phyloP scores from a whole-genome alignment of 2,329 filamentous ascomycete genomes.

The Spiromastix sp. region DNA sequence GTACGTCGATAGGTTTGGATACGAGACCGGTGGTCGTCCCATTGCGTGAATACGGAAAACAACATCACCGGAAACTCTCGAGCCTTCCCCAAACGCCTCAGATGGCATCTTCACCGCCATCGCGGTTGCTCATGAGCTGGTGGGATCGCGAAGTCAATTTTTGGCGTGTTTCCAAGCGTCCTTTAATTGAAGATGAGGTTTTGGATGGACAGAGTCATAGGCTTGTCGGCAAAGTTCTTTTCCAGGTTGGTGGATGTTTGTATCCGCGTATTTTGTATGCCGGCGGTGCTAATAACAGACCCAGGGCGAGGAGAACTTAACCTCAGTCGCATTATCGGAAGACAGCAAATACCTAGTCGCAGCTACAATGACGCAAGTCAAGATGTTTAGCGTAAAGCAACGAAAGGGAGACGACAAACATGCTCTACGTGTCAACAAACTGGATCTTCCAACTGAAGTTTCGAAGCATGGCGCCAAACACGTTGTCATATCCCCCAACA shows the following conservation, averaged over 20 bases:
- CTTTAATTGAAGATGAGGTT: constrained; percentile 38
- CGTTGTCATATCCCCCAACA: constrained; percentile 43
- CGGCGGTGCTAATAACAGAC: constrained; percentile 32
- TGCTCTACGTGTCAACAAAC: constrained; percentile 59
- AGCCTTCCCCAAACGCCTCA: constrained; percentile 70
- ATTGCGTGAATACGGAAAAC: constrained; percentile 62
- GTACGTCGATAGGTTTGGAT: constrained; percentile 57
- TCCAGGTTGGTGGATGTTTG: constrained; percentile 27
- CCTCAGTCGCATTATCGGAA: constrained; percentile 59
- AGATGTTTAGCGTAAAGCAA: constrained; percentile 60
- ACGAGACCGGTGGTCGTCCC: constrained; percentile 74
- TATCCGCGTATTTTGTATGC: too few species aligned
- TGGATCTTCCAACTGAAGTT: constrained; percentile 52
- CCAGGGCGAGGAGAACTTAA: constrained; percentile 70
- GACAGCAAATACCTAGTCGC: constrained; percentile 67
- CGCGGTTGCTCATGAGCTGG: constrained; percentile 76
- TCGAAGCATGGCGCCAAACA: constrained; percentile 55
- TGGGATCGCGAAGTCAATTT: constrained; percentile 83
- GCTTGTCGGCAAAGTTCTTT: constrained; percentile 57
- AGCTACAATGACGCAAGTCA: constrained; percentile 63
- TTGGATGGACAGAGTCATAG: constrained; percentile 26
- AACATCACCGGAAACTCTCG: constrained; percentile 74
- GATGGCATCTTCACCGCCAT: constrained; percentile 59
- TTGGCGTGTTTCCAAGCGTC: constrained; percentile 51
- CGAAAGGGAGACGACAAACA: constrained; percentile 42